A percentile compares a stretch with the other conserved stretches of the same genome.
Evolutionary conservation across 257 asterid genomes (phyloP).

Genomic region (Forsythia suspensa): DNA sequence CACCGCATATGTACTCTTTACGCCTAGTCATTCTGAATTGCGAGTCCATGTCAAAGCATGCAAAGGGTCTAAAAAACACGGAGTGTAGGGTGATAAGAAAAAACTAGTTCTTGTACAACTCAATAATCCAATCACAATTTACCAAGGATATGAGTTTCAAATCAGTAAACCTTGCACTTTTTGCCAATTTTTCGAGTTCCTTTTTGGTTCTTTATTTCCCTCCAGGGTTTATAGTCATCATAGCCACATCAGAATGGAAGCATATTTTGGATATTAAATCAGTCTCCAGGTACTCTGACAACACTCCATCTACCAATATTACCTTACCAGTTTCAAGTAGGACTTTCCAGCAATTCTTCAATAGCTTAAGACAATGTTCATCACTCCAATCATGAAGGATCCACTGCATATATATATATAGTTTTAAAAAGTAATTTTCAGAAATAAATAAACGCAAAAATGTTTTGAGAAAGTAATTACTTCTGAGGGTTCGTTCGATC

Average conservation of each 20-base stretch:
- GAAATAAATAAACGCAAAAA: too few relatives aligned
- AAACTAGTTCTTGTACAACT: constrained; percentile 21
- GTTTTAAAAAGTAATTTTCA: too few relatives aligned
- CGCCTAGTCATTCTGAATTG: neutral
- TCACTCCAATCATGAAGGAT: constrained; percentile 37
- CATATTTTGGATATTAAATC: constrained; percentile 7
- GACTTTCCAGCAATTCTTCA: constrained; percentile 27
- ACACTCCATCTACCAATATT: constrained; percentile 19
- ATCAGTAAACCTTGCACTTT: constrained; percentile 20
- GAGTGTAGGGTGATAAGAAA: neutral
- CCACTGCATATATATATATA: constrained; percentile 4
- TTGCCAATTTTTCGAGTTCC: constrained; percentile 24
- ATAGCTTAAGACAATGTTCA: constrained; percentile 22
- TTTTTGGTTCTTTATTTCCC: constrained; percentile 29
- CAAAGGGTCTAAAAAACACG: neutral
- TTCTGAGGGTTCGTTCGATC: neutral
- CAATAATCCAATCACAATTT: constrained; percentile 25
- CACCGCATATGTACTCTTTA: neutral
- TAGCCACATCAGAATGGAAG: constrained; percentile 13
- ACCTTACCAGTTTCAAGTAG: constrained; percentile 26
- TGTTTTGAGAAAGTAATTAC: neutral
- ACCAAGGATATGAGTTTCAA: neutral
- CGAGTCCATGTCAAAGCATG: neutral
- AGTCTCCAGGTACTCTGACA: constrained; percentile 20
- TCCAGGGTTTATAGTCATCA: constrained; percentile 26